Conservation (phyloP, 2,329 filamentous ascomycete species). For the Paecilomyces sp. region DNA sequence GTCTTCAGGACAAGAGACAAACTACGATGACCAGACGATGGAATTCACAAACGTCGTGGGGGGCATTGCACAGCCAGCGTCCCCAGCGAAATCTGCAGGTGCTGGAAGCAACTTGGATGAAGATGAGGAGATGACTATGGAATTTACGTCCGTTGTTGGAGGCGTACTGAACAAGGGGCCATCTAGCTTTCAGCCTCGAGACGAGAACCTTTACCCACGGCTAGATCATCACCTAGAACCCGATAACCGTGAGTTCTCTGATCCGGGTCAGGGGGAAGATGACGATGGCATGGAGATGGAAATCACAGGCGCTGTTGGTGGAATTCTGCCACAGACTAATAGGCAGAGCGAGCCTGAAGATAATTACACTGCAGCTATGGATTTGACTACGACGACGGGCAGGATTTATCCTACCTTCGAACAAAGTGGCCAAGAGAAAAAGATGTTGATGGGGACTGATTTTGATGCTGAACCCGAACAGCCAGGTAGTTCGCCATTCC, state of each 20-base stretch:
- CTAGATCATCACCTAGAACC: constrained; percentile 8
- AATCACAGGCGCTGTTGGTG: constrained; percentile 45
- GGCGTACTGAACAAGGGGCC: constrained; percentile 28
- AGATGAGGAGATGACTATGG: constrained; percentile 43
- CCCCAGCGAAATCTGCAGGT: constrained; percentile 19
- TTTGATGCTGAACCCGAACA: constrained; percentile 43
- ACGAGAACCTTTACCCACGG: constrained; percentile 8
- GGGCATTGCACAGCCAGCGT: constrained; percentile 25
- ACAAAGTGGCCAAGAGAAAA: constrained; percentile 43
- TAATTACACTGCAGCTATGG: constrained; percentile 55
- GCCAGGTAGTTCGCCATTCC: constrained; percentile 40
- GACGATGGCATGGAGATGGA: constrained; percentile 50
- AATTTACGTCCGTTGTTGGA: constrained; percentile 40
- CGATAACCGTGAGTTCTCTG: constrained; percentile 15
- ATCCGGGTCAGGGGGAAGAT: constrained; percentile 19
- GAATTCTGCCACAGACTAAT: constrained; percentile 34
- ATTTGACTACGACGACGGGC: constrained; percentile 59
- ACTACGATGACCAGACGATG: constrained; percentile 42
- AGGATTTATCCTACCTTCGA: constrained; percentile 47
- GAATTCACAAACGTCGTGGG: constrained; percentile 40
- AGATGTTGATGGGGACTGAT: constrained; percentile 54
- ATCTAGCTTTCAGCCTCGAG: constrained; percentile 3
- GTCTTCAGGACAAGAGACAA: constrained; percentile 34
- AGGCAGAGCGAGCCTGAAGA: constrained; percentile 32
- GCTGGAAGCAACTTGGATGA: constrained; percentile 25